Evolutionary conservation across 768 basidiomycete genomes (phyloP), one percentile per base, ranked within the genome.

Genomic region (Tylopilus sp.): DNA sequence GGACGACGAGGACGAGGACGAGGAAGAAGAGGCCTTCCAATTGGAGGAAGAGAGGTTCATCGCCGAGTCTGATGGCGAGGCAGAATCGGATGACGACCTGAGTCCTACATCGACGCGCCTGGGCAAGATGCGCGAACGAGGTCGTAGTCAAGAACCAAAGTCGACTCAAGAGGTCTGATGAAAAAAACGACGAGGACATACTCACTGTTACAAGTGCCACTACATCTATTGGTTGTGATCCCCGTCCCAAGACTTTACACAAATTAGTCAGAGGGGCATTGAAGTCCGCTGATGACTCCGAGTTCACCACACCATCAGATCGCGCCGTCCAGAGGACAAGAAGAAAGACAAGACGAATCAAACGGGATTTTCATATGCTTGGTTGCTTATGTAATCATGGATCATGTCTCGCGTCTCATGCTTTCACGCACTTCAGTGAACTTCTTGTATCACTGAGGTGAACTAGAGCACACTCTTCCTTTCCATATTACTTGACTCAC

Each of bases 151-250:
- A 44, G 48, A 30, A 7, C 57, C 57, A 17, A 50, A 40, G 11
- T 50, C 57, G 1, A 13, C 9, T 6, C 59, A 51, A 25, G 53
- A 58, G 7, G 4, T 55, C 62, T 30, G 56, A 59, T 9, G 50
- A 57, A 15, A 70, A 73, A 1, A 63, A 60, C 9, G 71, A 71
- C 2, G 71, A 70, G 28, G 28, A 28, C 4, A 4, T 1, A 51
- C 51, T 62, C 22, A 78, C 87, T 38, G 64, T 86, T 59, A 88
- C 85, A 56, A 50, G 75, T 58, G 10, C 41, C 40, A 25, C 25
- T 40, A 18, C 17, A 21, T 12, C 9, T n/a, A n/a, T n/a, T n/a
- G n/a, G 17, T 31, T 9, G 3, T 33, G 2, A 7, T 12, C 1
- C 20, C 7, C n/a, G 11, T 40, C 21, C 8, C 4, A 73, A 50